Percentiles rank a stretch among this genome's conserved stretches.
Conservation (phyloP, 352 stramenopile genomes). For the Peronosclerospora sorghi region DNA sequence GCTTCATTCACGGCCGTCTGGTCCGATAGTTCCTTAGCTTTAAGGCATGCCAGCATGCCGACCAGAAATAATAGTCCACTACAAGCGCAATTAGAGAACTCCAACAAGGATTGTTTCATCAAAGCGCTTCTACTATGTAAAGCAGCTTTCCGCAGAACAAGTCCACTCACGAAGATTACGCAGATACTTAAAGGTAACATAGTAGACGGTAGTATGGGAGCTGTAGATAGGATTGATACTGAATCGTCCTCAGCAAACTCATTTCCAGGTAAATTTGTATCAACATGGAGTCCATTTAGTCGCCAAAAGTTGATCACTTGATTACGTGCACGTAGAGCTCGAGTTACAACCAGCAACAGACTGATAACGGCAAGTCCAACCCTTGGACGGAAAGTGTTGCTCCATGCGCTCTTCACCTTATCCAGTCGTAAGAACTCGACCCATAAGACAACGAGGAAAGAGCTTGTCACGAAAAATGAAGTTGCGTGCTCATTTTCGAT, state of each 20-base stretch:
- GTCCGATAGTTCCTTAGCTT: constrained; percentile 15
- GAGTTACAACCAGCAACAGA: constrained; percentile 30
- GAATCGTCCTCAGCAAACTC: constrained; percentile 72
- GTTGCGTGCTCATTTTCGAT: constrained; percentile 87
- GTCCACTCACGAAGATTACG: constrained; percentile 24
- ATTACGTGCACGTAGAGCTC: constrained; percentile 63
- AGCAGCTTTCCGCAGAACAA: constrained; percentile 24
- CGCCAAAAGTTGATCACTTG: constrained; percentile 85
- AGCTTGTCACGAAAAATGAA: constrained; percentile 61
- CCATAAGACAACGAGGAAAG: constrained; percentile 20
- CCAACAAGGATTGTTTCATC: not conserved
- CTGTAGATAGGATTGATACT: constrained; percentile 70
- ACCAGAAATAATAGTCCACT: constrained; percentile 16
- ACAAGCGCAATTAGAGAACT: constrained; percentile 3
- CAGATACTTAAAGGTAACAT: constrained; percentile 17
- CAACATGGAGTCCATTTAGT: constrained; percentile 46
- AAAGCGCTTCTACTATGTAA: not conserved
- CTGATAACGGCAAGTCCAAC: constrained; percentile 12
- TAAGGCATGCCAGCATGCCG: constrained; percentile 15
- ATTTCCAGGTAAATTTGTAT: constrained; percentile 37
- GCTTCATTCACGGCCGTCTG: constrained; percentile 1
- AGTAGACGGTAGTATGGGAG: constrained; percentile 23
- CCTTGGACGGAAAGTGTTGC: not conserved
- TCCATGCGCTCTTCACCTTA: not conserved
- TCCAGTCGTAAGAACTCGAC: constrained; percentile 10